These are phyloP conservation scores for Phyllostachys edulis DNA, from an alignment of 176 grass and related monocot species.

Conservation along the genomic window DNA sequence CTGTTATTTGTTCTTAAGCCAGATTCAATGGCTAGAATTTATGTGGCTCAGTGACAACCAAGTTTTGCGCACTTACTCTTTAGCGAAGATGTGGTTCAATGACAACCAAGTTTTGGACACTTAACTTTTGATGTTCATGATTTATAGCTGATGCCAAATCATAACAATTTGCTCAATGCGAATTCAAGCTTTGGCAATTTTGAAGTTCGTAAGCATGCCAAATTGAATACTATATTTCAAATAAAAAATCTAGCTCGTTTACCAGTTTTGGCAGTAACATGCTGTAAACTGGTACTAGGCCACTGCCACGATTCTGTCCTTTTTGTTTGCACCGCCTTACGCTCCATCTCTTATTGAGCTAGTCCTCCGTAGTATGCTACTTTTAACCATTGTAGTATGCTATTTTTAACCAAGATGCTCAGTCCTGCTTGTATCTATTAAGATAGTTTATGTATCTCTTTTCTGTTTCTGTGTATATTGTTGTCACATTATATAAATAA, in stretches of 20 bases:
- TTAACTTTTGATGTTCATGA: not conserved
- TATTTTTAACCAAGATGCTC: conserved; percentile 7
- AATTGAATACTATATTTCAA: conserved; percentile 7
- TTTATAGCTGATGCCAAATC: not conserved
- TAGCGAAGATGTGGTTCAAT: conserved; percentile 4
- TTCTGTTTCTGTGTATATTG: conserved; percentile 2
- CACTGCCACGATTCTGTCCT: not conserved
- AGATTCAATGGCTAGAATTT: not conserved
- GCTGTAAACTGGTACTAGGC: not conserved
- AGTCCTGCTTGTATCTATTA: conserved; percentile 7
- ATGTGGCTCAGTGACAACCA: not conserved
- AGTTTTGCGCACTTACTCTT: not conserved
- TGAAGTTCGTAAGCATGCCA: not conserved
- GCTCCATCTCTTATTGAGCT: not conserved
- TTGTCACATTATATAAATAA: conserved; percentile 18
- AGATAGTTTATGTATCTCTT: not conserved
- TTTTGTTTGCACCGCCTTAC: not conserved
- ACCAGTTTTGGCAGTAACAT: not conserved
- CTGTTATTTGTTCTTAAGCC: not conserved
- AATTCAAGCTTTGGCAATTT: not conserved
- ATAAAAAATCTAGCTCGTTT: not conserved
- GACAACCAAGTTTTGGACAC: not conserved
- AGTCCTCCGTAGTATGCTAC: not conserved
- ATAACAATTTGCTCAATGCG: conserved; percentile 2
- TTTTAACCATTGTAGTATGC: conserved; percentile 3